Base-by-base conservation (phyloP, 1,139 yeast species). In the Yamadazyma trypodendri region DNA sequence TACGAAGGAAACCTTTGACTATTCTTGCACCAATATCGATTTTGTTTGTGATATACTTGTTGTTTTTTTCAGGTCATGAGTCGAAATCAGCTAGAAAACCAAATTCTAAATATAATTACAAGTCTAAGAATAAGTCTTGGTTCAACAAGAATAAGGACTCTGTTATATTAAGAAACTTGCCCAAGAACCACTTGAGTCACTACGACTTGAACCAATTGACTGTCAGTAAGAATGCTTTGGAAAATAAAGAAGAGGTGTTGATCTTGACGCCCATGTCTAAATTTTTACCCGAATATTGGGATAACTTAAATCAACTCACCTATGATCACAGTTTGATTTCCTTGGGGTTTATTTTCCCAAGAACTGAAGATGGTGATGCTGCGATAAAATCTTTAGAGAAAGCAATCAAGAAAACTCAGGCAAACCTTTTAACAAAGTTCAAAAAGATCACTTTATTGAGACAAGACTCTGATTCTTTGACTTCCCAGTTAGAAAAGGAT, bases 341-440 rank as follows among this genome's bases (percentile, higher is more conserved):
- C 48, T 72, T 92, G 40, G 98, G 97, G 0, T 90, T 92, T 57
- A 90, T 92, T 37, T 75, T 90, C 34, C 97, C 98, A 37, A 74
- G 95, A 50, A 79, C 79, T 28, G 61, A 71, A 14, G 84, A 84
- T 37, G 97, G 97, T 35, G 96, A 89, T 61, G 62, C 56, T 24
- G 95, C 95, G 0, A 68, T 90, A 50, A 74, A 75, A 50, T 60
- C 69, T 46, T 72, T 92, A 49, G 95, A 89, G 60, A 61, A 65
- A 23, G 94, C 87, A 7, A 80, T 92, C 39, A 85, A 85, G 52
- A 42, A 49, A 24, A 53, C 63, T 13, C 77, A 74, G 55, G 68
- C 77, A 24, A 89, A 85, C 60, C 66, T 77, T 24, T 75, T 75
- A 21, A 67, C 75, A 30, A 76, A 78, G 48, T 90, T 84, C 60